Conservation (phyloP, 2,329 filamentous ascomycete species). For the Endoconidiophora laricicola region DNA sequence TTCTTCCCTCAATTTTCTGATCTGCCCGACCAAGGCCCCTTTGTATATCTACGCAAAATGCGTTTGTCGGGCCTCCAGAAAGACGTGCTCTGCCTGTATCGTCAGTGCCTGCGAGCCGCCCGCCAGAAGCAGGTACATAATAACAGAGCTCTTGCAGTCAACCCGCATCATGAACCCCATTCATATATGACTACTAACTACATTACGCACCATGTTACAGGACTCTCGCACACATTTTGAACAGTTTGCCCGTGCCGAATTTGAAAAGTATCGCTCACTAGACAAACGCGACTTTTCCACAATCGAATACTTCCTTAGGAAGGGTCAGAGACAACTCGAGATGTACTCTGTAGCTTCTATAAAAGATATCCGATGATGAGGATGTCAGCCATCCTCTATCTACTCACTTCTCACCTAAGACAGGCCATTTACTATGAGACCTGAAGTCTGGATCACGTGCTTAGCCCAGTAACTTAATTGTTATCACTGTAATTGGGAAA, state of each 20-base stretch:
- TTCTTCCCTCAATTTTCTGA: too few relatives aligned
- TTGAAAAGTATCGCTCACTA: conserved; percentile 49
- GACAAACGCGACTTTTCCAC: conserved; percentile 75
- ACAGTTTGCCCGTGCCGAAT: conserved; percentile 53
- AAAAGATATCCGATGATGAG: conserved; percentile 45
- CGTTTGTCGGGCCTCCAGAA: conserved; percentile 73
- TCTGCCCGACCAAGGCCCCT: too few relatives aligned
- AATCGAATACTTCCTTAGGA: conserved; percentile 71
- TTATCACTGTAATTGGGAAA: too few relatives aligned
- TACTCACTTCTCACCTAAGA: too few relatives aligned
- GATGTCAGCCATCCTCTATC: background rate
- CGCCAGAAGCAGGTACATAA: conserved; percentile 59
- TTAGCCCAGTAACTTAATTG: too few relatives aligned
- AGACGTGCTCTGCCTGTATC: conserved; percentile 74
- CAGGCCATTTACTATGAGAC: too few relatives aligned
- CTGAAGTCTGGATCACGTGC: too few relatives aligned
- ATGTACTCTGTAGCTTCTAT: conserved; percentile 66
- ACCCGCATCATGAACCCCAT: too few relatives aligned
- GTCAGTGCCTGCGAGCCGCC: conserved; percentile 66
- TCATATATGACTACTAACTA: background rate
- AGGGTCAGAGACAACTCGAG: conserved; percentile 67
- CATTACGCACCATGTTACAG: conserved; percentile 21
- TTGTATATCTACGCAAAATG: conserved; percentile 13
- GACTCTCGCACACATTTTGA: conserved; percentile 43
- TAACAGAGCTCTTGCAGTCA: background rate